phyloP scores from a whole-genome alignment of 257 asterid species.

The Asclepias syriaca region DNA sequence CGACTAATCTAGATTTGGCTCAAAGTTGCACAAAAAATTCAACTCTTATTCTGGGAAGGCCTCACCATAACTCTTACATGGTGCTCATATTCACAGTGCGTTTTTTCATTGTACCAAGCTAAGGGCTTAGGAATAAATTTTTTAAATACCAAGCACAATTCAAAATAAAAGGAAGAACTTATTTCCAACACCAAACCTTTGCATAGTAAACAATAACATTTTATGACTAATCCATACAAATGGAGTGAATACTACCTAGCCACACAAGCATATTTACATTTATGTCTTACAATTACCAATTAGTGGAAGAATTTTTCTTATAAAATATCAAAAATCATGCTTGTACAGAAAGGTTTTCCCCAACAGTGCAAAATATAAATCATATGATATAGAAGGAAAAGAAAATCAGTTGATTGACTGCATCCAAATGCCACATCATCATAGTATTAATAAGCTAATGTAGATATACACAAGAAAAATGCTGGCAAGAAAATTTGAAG shows the following conservation, averaged over 20 bases:
- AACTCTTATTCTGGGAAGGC: too few relatives aligned
- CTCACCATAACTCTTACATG: too few relatives aligned
- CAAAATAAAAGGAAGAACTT: neutral
- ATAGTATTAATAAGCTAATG: neutral
- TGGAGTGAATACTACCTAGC: neutral
- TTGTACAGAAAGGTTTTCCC: neutral
- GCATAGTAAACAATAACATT: neutral
- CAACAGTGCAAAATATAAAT: neutral
- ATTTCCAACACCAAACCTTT: neutral
- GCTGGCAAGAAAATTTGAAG: neutral
- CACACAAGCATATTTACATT: neutral
- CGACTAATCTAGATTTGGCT: too few relatives aligned
- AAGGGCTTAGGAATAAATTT: neutral
- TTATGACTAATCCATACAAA: neutral
- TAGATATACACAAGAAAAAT: neutral
- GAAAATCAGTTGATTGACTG: neutral
- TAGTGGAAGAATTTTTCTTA: neutral
- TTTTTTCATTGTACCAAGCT: too few relatives aligned
- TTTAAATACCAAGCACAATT: neutral
- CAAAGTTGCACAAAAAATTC: too few relatives aligned
- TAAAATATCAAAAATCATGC: neutral
- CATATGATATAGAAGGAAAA: neutral
- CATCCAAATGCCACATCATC: neutral
- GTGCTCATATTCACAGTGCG: too few relatives aligned
- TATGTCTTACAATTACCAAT: neutral